Evolutionary conservation across 371 early-diverging fungal species (phyloP), one percentile per base, ranked within the genome.

Genomic region (Mortierella sp.): DNA sequence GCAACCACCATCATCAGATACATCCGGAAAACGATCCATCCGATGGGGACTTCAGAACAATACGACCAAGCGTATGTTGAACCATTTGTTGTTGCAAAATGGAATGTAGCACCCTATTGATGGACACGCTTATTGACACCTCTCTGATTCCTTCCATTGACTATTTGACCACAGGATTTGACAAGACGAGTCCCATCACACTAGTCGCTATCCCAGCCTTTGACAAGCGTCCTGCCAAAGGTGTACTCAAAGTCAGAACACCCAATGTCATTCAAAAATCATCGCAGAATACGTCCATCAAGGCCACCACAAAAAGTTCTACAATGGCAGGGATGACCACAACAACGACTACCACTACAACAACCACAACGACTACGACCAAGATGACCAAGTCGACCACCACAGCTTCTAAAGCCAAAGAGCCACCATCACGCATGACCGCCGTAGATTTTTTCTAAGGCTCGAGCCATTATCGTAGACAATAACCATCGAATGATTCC

Each of bases 31-130:
- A 59, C 64, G 70, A 13, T 61, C 69, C 19, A 74, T 74, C 24
- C 55, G 65, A 12, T 74, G 76, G 76, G 58, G 66, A n/a, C 58
- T 74, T 8, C 61, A 69, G 46, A 74, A 74, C 54, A 74, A 74
- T 45, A 69, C 49, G 47, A 61, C 48, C n/a, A 68, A 58, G 62
- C 56, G 76, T 74, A 69, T 0, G 68, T 28, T 24, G 16, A 21
- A 24, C 16, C 13, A 51, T 21, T 45, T 51, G 38, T 41, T 49
- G 23, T 41, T n/a, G n/a, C n/a, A n/a, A n/a, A n/a, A n/a, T n/a
- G n/a, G n/a, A n/a, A n/a, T n/a, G n/a, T n/a, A n/a, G n/a, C n/a
- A n/a, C n/a, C n/a, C n/a, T n/a, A n/a, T n/a, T n/a, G n/a, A n/a
- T n/a, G n/a, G n/a, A n/a, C n/a, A n/a, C n/a, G n/a, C n/a, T n/a